Percentiles rank a stretch among this genome's conserved stretches.
These are phyloP conservation scores for Coprinopsis sp. DNA, from an alignment of 768 basidiomycete species.

Conservation along the genomic window DNA sequence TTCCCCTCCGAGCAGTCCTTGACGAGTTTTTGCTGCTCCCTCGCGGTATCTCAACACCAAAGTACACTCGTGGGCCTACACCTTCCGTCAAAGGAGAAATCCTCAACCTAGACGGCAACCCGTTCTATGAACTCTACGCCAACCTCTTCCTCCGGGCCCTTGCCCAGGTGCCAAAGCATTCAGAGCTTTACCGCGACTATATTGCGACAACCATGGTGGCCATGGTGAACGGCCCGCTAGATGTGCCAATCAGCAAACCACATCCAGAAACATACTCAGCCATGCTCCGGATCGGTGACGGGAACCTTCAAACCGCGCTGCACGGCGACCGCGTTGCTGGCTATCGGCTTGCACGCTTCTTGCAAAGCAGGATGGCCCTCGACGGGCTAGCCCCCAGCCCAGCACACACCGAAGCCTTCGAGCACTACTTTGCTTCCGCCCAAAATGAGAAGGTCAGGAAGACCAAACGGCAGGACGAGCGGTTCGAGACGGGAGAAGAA, in stretches of 20 bases:
- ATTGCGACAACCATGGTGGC: neutral
- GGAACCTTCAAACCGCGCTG: no score
- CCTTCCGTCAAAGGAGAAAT: neutral
- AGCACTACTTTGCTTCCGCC: neutral
- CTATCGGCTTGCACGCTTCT: no score
- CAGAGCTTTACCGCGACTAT: neutral
- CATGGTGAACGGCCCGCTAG: neutral
- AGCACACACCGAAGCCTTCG: slow-evolving; percentile 35
- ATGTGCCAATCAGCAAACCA: slow-evolving; percentile 24
- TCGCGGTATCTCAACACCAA: neutral
- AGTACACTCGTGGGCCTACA: neutral
- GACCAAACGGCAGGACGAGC: slow-evolving; percentile 34
- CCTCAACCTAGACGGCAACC: slow-evolving; percentile 18
- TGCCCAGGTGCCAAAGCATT: slow-evolving; percentile 31
- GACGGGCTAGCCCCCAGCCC: slow-evolving; percentile 31
- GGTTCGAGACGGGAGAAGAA: no score
- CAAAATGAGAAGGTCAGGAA: slow-evolving; percentile 28
- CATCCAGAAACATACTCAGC: slow-evolving; percentile 33
- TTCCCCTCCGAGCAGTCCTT: slow-evolving; percentile 32
- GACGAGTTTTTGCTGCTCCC: slow-evolving; percentile 3
- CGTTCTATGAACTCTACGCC: slow-evolving; percentile 30
- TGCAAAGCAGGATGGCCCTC: no score
- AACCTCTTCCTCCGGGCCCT: slow-evolving; percentile 53
- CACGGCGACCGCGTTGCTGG: no score
- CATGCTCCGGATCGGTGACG: no score